A percentile compares a stretch with the other conserved stretches of the same genome.
phyloP scores from a whole-genome alignment of 2,329 filamentous ascomycete species.

The Aureobasidium sp. region DNA sequence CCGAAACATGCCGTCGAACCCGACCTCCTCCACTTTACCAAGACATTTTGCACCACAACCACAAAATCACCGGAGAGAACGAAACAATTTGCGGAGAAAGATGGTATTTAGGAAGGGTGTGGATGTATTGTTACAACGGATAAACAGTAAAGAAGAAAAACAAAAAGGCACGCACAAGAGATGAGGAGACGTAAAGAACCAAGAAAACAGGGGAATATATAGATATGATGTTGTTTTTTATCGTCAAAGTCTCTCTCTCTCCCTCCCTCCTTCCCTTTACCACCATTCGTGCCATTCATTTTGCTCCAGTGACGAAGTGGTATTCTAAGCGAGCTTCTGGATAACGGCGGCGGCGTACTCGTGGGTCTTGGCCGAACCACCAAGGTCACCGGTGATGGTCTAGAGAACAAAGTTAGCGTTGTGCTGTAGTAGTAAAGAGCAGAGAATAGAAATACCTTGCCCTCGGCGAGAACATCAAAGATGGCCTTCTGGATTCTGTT shows the following conservation, averaged over 20 bases:
- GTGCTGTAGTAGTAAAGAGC: not conserved
- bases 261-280: not conserved
- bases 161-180: not conserved
- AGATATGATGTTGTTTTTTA: not conserved
- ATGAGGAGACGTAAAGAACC: not conserved
- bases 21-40: conserved; percentile 9
- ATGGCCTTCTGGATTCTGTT: conserved; percentile 86
- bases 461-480: conserved; percentile 91
- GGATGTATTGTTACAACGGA: conserved; percentile 6
- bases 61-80: not conserved
- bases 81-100: not conserved
- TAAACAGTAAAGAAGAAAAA: not conserved
- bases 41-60: not conserved
- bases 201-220: conserved; percentile 4
- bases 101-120: conserved; percentile 1
- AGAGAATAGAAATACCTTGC: conserved; percentile 57
- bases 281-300: conserved; percentile 9
- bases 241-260: conserved; percentile 10
- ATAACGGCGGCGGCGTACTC: conserved; percentile 95
- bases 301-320: conserved; percentile 19
- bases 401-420: conserved; percentile 23
- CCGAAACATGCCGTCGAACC: not conserved
- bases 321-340: conserved; percentile 41
- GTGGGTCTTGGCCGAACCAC: conserved; percentile 90
- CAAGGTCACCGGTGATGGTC: conserved; percentile 87